Evolutionary conservation across 1,284 basidiomycete species (phyloP).

Genomic region (Abortiporus biennis): DNA sequence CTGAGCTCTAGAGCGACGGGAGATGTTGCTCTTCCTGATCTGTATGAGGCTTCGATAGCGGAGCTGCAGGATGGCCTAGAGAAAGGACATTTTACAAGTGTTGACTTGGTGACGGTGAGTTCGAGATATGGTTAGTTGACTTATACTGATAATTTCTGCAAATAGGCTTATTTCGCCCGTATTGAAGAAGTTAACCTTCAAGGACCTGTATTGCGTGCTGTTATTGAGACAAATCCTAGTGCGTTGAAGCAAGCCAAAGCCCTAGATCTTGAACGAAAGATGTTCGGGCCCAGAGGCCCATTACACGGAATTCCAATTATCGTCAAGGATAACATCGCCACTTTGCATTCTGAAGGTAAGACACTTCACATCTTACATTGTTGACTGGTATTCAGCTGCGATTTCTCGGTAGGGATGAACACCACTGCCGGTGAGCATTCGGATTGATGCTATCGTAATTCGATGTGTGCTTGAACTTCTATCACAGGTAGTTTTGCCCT

Average conservation of each 20-base stretch:
- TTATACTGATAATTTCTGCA: too few relatives aligned
- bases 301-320: slow-evolving; percentile 70
- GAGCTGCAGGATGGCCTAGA: slow-evolving; percentile 33
- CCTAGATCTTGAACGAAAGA: slow-evolving; percentile 48
- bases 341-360: slow-evolving; percentile 27
- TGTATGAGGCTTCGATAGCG: slow-evolving; percentile 36
- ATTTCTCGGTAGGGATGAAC: slow-evolving; percentile 48
- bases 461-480: not conserved
- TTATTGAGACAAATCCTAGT: slow-evolving; percentile 59
- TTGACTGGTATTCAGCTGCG: not conserved
- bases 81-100: slow-evolving; percentile 31
- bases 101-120: slow-evolving; percentile 35
- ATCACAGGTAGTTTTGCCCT: slow-evolving; percentile 50
- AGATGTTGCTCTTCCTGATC: too few relatives aligned
- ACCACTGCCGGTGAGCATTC: slow-evolving; percentile 36
- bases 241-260: slow-evolving; percentile 46
- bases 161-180: slow-evolving; percentile 59
- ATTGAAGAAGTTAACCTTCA: slow-evolving; percentile 67
- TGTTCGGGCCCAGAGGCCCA: slow-evolving; percentile 38
- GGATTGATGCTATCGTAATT: not conserved
- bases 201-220: slow-evolving; percentile 53
- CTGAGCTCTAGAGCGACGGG: too few relatives aligned
- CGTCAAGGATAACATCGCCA: slow-evolving; percentile 66
- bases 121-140: not conserved
- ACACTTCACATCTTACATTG: not conserved